Conservation (phyloP, 257 asterid genomes). For the Nicotiana tomentosiformis region DNA sequence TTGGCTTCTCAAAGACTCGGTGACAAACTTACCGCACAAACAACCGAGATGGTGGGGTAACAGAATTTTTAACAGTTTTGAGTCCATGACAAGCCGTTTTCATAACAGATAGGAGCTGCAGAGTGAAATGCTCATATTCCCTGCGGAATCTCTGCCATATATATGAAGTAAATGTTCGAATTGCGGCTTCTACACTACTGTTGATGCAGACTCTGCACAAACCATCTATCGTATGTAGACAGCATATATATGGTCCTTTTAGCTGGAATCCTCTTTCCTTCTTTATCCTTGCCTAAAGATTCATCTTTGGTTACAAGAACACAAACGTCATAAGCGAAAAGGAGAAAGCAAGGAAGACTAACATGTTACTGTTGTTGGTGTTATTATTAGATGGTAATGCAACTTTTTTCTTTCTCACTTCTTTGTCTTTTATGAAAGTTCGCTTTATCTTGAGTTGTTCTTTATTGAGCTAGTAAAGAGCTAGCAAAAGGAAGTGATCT, state of each 20-base stretch:
- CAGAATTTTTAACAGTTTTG: neutral
- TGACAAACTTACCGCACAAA: neutral
- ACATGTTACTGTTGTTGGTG: neutral
- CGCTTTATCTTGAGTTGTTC: too few relatives aligned
- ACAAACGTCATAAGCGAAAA: neutral
- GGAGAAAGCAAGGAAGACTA: neutral
- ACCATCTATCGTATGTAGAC: neutral
- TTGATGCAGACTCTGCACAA: neutral
- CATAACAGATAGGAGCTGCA: neutral
- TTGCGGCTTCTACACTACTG: neutral
- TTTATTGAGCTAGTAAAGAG: too few relatives aligned
- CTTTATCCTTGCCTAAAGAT: neutral
- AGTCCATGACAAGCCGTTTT: neutral
- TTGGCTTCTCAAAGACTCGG: neutral
- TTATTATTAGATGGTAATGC: too few relatives aligned
- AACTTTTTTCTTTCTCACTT: too few relatives aligned
- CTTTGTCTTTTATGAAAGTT: too few relatives aligned
- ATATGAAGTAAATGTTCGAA: neutral
- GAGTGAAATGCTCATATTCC: neutral
- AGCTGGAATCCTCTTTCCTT: neutral
- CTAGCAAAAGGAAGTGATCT: too few relatives aligned
- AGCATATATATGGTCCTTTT: neutral
- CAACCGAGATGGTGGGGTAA: slow-evolving; percentile 1
- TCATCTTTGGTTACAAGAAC: neutral
- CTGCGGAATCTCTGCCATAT: neutral